Evolutionary conservation across 1,284 basidiomycete species (phyloP), one percentile per base, ranked within the genome.

Genomic region (Ceratobasidium sp.): DNA sequence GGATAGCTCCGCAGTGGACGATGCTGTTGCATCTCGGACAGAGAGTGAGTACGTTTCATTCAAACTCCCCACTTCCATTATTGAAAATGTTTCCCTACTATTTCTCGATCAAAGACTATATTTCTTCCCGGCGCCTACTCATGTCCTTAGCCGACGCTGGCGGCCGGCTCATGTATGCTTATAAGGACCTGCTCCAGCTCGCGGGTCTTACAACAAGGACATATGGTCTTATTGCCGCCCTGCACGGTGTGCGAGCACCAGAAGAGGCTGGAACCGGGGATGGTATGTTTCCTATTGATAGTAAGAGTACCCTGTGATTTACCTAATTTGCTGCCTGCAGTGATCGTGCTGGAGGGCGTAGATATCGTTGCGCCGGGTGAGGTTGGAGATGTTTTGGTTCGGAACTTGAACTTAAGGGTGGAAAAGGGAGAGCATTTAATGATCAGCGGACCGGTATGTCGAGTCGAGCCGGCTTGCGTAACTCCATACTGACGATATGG

Each of bases 121-220:
- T 66, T 53, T 75, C 62, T 24, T 53, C 75, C 81, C 87, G 97
- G 63, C 89, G 97, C 17, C 87, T 99, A 47, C 84, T 99, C 15
- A 85, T 99, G 1, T 88, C 87, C 0, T 83, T 87, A 0, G 86
- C 85, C 33, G 88, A 89, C 78, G 88, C 88, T 0, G 86, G 89
- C 74, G 88, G 88, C 0, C 81, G 88, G 22, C 86, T 89, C 78
- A 97, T 99, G 95, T 98, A 97, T 82, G 96, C 94, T 15, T 99
- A 98, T 86, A 98, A 94, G 86, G 96, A 98, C 82, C 87, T 99
- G 3, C 92, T 95, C 6, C 97, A 99, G 82, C 89, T 99, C 41
- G 96, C 97, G 1, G 97, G 97, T 14, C 98, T 98, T 82, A 98
- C 97, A 0, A 89, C 96, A 0, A 91, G 97, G 22, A 97, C 99